Evolutionary conservation across 495 filamentous ascomycete genomes (phyloP), one percentile per base, ranked within the genome.

Genomic region (Neurospora terricola): DNA sequence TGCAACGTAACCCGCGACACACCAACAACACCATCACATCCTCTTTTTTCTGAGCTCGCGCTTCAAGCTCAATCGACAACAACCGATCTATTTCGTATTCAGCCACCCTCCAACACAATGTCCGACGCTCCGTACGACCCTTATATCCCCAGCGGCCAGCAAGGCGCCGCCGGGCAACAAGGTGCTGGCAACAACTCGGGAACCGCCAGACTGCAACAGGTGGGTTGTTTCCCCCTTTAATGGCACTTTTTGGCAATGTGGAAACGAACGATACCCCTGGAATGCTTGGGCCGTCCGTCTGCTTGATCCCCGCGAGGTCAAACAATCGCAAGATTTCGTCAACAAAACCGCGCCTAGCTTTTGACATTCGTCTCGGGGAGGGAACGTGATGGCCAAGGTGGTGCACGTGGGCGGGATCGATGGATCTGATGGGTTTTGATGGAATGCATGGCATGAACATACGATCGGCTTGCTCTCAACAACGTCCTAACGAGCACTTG

Each of bases 111-210:
- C 75, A 40, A 43, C 66, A 77, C 73, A 38, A 92, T 93, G 91
- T 86, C 91, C 82, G 71, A 72, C 39, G 88, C 88, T 79, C 93
- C 93, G 71, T 97, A 97, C 82, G 94, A 97, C 81, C 94, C 94
- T 62, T 97, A 96, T 84, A 95, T 96, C 80, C 94, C 94, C 75
- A 87, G 87, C 75, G 90, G 88, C 78, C 86, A 86, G 80, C 82
- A 82, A 73, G 82, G 80, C 69, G 82, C 82, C 73, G 78, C 75
- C 14, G 75, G 78, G 68, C 80, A 81, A 40, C 68, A 79, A 82
- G 69, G 70, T 69, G 84, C 82, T 70, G 86, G 84, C 30, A 72
- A 77, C 54, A 66, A 66, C 54, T 3, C 70, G 30, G 70, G 70
- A 73, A 88, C 83, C 77, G 82, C 81, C 71, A 84, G 85, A 74